Percentiles rank a stretch among this genome's conserved stretches.
phyloP scores from a whole-genome alignment of 2,329 filamentous ascomycete species.

The Cytospora chrysosperma region DNA sequence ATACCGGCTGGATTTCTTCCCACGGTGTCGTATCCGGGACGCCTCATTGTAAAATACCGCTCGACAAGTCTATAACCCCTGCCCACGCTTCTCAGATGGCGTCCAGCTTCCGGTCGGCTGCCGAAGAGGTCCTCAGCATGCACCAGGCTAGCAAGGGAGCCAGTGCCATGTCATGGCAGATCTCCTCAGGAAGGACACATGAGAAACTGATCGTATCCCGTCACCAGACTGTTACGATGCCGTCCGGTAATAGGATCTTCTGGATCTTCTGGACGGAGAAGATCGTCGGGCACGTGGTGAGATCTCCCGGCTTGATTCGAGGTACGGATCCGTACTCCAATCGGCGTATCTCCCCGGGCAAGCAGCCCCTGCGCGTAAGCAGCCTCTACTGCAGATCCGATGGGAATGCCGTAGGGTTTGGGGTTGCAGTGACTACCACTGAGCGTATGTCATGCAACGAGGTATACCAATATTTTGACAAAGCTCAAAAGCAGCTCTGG shows the following conservation, averaged over 20 bases:
- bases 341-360: background rate
- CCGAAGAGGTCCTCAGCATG: background rate
- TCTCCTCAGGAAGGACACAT: background rate
- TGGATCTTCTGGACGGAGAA: background rate
- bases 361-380: background rate
- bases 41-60: background rate
- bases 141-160: background rate
- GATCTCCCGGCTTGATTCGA: slow-evolving; percentile 6
- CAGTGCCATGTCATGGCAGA: background rate
- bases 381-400: background rate
- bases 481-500: background rate
- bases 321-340: background rate
- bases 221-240: background rate
- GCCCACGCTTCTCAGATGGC: background rate
- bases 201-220: background rate
- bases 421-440: too few relatives aligned
- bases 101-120: background rate
- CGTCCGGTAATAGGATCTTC: too few relatives aligned
- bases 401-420: too few relatives aligned
- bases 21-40: background rate
- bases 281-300: slow-evolving; percentile 11
- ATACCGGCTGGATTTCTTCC: background rate
- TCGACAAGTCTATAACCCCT: background rate
- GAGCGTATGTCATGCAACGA: too few relatives aligned
- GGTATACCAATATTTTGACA: background rate